phyloP scores from a whole-genome alignment of 176 grass and related monocot genomes.

The Oryza punctata region DNA sequence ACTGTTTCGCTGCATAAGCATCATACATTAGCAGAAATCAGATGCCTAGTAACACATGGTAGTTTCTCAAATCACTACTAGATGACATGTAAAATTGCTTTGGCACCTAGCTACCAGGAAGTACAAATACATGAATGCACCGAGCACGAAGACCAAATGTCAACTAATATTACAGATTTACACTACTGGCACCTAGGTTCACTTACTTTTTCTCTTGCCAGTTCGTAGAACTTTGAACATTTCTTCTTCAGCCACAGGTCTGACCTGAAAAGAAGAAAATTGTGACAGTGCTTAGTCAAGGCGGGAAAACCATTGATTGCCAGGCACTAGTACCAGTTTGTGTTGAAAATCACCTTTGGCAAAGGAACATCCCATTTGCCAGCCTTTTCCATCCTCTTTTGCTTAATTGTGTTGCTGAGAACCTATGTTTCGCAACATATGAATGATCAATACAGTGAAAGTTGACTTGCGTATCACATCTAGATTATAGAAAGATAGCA shows the following conservation, averaged over 20 bases:
- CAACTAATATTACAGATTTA: background rate
- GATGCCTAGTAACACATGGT: background rate
- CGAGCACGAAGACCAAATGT: background rate
- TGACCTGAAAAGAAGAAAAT: constrained; percentile 44
- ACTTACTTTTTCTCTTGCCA: constrained; percentile 87
- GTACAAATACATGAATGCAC: background rate
- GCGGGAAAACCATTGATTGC: background rate
- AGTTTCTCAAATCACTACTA: background rate
- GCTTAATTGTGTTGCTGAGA: constrained; percentile 93
- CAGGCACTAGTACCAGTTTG: background rate
- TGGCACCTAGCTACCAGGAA: background rate
- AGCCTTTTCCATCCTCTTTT: constrained; percentile 89
- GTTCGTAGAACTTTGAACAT: constrained; percentile 83
- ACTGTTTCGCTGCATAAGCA: constrained; percentile 72
- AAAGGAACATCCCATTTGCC: constrained; percentile 94
- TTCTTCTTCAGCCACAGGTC: constrained; percentile 84
- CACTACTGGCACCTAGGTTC: background rate
- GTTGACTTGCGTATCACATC: background rate
- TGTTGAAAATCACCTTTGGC: constrained; percentile 60
- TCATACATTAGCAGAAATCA: background rate
- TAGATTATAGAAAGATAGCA: background rate
- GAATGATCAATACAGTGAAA: background rate
- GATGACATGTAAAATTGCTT: background rate
- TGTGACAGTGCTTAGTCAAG: background rate
- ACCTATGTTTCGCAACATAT: constrained; percentile 47